These are phyloP conservation scores for Pulveroboletus ravenelii DNA, from an alignment of 768 basidiomycete species.

Conservation along the genomic window DNA sequence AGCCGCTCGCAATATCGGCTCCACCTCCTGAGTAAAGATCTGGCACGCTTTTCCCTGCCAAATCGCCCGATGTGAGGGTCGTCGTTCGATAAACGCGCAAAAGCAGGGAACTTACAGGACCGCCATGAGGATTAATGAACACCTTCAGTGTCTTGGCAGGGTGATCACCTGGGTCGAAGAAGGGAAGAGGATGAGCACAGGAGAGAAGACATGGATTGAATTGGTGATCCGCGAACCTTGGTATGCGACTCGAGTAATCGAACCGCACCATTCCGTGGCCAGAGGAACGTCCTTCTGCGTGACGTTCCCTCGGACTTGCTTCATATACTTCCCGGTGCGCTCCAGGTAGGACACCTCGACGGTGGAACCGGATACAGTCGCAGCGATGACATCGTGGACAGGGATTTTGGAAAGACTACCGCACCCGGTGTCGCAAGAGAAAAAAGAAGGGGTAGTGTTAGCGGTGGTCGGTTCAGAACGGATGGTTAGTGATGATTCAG, in stretches of 20 bases:
- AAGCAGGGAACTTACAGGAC: constrained; percentile 47
- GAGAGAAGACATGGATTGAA: neutral
- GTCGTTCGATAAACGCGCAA: neutral
- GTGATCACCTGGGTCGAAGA: constrained; percentile 40
- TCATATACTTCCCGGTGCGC: constrained; percentile 38
- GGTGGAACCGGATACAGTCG: constrained; percentile 33
- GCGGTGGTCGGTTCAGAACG: constrained; percentile 12
- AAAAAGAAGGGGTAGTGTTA: constrained; percentile 8
- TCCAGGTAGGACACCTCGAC: constrained; percentile 52
- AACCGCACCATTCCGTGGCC: constrained; percentile 49
- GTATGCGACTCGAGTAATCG: constrained; percentile 56
- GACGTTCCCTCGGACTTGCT: constrained; percentile 40
- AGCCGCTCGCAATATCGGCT: constrained; percentile 70
- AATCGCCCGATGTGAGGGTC: neutral
- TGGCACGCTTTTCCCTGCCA: constrained; percentile 56
- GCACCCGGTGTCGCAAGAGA: constrained; percentile 1
- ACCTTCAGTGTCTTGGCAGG: constrained; percentile 57
- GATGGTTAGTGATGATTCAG: constrained; percentile 26
- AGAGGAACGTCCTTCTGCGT: constrained; percentile 30
- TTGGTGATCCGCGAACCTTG: constrained; percentile 36
- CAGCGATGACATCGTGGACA: constrained; percentile 52
- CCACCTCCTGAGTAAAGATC: constrained; percentile 53
- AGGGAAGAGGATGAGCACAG: constrained; percentile 4
- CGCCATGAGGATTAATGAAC: constrained; percentile 76
- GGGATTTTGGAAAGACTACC: constrained; percentile 28